phyloP scores from a whole-genome alignment of 2,329 filamentous ascomycete species.

The Penicillium janthinellum region DNA sequence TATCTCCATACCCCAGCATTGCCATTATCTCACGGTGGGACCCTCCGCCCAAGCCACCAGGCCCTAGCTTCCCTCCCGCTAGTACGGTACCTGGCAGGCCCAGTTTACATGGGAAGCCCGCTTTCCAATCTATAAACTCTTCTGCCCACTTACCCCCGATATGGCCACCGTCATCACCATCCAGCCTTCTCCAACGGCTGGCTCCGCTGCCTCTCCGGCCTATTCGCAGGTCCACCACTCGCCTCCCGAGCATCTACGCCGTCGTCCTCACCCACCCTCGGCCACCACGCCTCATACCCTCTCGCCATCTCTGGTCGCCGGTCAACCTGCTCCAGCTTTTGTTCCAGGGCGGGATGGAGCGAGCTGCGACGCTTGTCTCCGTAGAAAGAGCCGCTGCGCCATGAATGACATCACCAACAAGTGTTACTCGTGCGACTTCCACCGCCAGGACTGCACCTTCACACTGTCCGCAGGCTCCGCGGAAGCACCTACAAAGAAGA shows the following conservation, averaged over 20 bases:
- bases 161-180: constrained; percentile 47
- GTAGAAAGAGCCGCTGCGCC: constrained; percentile 46
- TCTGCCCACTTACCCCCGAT: neutral
- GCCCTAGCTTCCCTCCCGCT: neutral
- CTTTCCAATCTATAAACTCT: neutral
- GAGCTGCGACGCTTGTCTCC: constrained; percentile 47
- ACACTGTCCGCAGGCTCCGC: constrained; percentile 30
- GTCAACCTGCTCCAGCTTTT: constrained; percentile 31
- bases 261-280: constrained; percentile 25
- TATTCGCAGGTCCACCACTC: constrained; percentile 30
- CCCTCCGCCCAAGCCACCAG: neutral
- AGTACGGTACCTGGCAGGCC: neutral
- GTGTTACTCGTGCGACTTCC: constrained; percentile 49
- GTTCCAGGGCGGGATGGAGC: constrained; percentile 39
- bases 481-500: constrained; percentile 39
- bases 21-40: neutral
- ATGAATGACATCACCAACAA: constrained; percentile 49
- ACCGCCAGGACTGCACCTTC: constrained; percentile 49
- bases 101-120: neutral
- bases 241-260: constrained; percentile 28
- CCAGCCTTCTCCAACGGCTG: constrained; percentile 41
- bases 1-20: constrained; percentile 12
- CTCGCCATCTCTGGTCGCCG: constrained; percentile 28
- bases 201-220: constrained; percentile 23
- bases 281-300: constrained; percentile 26